phyloP scores from a whole-genome alignment of 257 asterid genomes.

The Osmanthus fragrans region DNA sequence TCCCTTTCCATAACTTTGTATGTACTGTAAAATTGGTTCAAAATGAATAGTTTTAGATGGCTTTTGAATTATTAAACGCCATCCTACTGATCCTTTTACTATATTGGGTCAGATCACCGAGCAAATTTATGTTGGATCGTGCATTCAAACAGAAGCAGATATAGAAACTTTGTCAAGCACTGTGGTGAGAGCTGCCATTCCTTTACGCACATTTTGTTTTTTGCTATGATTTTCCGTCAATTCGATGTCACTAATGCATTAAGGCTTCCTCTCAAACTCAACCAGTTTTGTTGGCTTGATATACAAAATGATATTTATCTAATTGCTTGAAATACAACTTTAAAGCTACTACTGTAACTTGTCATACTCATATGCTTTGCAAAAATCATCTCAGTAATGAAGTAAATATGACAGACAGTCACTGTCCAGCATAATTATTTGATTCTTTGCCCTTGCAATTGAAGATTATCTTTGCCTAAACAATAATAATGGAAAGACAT shows the following conservation, averaged over 20 bases:
- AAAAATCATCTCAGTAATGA: conserved; percentile 1
- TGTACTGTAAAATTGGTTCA: conserved; percentile 3
- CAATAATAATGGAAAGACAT: neutral
- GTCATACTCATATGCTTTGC: neutral
- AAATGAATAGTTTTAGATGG: conserved; percentile 1
- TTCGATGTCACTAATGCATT: conserved; percentile 12
- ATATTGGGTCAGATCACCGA: conserved; percentile 75
- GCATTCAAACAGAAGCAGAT: conserved; percentile 82
- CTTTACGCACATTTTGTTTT: neutral
- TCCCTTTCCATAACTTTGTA: neutral
- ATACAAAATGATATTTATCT: neutral
- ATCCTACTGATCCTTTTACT: conserved; percentile 18
- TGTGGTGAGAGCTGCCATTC: conserved; percentile 51
- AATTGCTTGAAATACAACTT: neutral
- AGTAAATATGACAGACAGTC: neutral
- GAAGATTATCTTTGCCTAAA: neutral
- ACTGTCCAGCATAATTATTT: neutral
- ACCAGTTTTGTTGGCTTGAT: neutral
- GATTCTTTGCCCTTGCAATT: neutral
- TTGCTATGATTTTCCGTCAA: neutral
- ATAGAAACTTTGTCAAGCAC: conserved; percentile 60
- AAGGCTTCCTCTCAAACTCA: neutral
- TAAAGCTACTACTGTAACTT: neutral
- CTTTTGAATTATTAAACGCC: conserved; percentile 20
- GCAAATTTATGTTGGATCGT: conserved; percentile 93